Conservation (phyloP, 306 rosid species). For the Pyrus communis region DNA sequence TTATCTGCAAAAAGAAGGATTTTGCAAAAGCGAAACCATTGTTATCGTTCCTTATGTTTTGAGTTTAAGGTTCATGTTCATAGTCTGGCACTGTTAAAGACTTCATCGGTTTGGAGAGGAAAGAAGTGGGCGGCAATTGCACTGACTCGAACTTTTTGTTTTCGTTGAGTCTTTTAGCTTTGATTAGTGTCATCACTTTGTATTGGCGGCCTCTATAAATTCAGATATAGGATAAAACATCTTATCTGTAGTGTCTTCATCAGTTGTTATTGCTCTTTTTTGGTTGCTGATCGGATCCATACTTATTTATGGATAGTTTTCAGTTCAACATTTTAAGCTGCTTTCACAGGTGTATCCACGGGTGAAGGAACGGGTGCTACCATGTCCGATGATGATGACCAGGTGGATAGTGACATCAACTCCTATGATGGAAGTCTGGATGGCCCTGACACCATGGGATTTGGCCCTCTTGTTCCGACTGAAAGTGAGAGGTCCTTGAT, state of each 20-base stretch:
- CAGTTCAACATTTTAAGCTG: neutral
- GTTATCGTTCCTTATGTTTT: neutral
- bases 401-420: conserved; percentile 59
- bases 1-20: neutral
- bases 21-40: neutral
- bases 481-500: conserved; percentile 87
- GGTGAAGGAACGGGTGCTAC: conserved; percentile 89
- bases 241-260: neutral
- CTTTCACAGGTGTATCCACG: conserved; percentile 61
- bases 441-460: conserved; percentile 61
- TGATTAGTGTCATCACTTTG: no score
- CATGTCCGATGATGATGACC: conserved; percentile 89
- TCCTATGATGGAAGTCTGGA: conserved; percentile 64
- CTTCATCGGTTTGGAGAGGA: neutral
- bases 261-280: neutral
- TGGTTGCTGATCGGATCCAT: neutral
- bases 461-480: conserved; percentile 88
- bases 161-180: neutral
- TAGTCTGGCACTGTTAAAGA: neutral
- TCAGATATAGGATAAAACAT: neutral
- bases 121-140: neutral
- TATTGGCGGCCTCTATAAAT: neutral
- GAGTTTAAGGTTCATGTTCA: neutral
- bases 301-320: neutral
- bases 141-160: neutral